Conservation (phyloP, 371 early-diverging fungal species). For the Chytridium lagenaria region DNA sequence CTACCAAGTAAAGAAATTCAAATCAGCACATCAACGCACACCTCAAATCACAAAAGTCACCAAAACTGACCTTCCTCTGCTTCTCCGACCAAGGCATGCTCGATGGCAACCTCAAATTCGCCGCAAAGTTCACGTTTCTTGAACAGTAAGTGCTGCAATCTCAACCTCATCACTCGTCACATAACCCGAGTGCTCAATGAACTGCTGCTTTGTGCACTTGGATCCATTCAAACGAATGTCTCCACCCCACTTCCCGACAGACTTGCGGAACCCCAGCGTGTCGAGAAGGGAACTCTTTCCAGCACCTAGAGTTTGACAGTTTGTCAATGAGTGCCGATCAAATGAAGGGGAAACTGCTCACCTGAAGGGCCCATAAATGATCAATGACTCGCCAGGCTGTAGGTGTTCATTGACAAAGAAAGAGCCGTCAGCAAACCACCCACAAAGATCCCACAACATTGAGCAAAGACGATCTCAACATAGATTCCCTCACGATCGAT, state of each 20-base stretch:
- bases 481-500: not conserved
- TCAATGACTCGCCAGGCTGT: conserved; percentile 29
- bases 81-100: conserved; percentile 53
- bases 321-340: not conserved
- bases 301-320: conserved; percentile 11
- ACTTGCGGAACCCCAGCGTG: conserved; percentile 26
- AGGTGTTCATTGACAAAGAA: no score
- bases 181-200: conserved; percentile 16
- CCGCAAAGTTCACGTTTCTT: conserved; percentile 85
- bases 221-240: conserved; percentile 25
- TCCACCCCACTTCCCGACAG: conserved; percentile 23
- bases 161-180: conserved; percentile 73
- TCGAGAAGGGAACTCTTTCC: conserved; percentile 32
- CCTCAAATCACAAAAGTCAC: no score
- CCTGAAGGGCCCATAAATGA: conserved; percentile 35
- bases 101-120: conserved; percentile 76
- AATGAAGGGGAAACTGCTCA: not conserved
- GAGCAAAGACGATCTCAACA: not conserved
- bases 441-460: no score
- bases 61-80: conserved; percentile 31
- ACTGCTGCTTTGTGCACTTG: conserved; percentile 47
- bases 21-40: not conserved
- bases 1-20: not conserved
- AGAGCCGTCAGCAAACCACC: no score
- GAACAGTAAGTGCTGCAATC: conserved; percentile 73